A percentile compares a stretch with the other conserved stretches of the same genome.
Evolutionary conservation across 1,284 basidiomycete species (phyloP).

Genomic region (Cutaneotrichosporon sp.): DNA sequence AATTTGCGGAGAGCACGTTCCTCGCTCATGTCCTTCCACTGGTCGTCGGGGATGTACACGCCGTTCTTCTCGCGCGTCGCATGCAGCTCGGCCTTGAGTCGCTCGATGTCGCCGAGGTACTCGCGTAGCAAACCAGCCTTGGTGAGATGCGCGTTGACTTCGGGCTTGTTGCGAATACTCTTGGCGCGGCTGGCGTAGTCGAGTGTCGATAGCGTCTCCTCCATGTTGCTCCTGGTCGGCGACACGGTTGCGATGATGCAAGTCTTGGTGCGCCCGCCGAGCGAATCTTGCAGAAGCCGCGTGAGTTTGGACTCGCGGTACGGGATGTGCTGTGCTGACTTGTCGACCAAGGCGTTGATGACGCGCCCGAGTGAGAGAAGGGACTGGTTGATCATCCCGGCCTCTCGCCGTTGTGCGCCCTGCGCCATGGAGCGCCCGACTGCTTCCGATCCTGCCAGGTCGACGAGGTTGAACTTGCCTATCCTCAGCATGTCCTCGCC

Average conservation of each 20-base stretch:
- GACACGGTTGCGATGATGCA: slow-evolving; percentile 97
- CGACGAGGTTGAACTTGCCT: slow-evolving; percentile 96
- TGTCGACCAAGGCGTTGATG: slow-evolving; percentile 94
- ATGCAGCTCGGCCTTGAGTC: slow-evolving; percentile 80
- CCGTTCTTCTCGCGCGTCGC: slow-evolving; percentile 93
- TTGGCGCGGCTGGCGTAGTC: slow-evolving; percentile 97
- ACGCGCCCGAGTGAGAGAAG: slow-evolving; percentile 93
- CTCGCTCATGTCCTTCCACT: slow-evolving; percentile 75
- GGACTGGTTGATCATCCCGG: slow-evolving; percentile 99
- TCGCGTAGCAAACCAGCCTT: slow-evolving; percentile 90
- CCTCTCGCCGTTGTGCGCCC: slow-evolving; percentile 91
- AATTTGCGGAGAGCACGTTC: slow-evolving; percentile 74
- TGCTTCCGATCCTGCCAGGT: slow-evolving; percentile 96
- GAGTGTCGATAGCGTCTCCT: slow-evolving; percentile 96
- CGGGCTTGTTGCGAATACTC: slow-evolving; percentile 92
- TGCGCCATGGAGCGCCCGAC: slow-evolving; percentile 95
- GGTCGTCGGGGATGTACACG: slow-evolving; percentile 84
- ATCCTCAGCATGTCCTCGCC: slow-evolving; percentile 89
- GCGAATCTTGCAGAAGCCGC: slow-evolving; percentile 93
- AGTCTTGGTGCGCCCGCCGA: slow-evolving; percentile 97
- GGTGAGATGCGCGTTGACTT: slow-evolving; percentile 91
- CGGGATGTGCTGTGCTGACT: slow-evolving; percentile 77
- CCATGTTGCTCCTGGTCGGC: slow-evolving; percentile 85
- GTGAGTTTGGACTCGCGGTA: slow-evolving; percentile 91
- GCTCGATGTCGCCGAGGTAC: slow-evolving; percentile 92